These are phyloP conservation scores for Penicillium simplicissimum DNA, from an alignment of 495 filamentous ascomycete genomes.

Conservation along the genomic window DNA sequence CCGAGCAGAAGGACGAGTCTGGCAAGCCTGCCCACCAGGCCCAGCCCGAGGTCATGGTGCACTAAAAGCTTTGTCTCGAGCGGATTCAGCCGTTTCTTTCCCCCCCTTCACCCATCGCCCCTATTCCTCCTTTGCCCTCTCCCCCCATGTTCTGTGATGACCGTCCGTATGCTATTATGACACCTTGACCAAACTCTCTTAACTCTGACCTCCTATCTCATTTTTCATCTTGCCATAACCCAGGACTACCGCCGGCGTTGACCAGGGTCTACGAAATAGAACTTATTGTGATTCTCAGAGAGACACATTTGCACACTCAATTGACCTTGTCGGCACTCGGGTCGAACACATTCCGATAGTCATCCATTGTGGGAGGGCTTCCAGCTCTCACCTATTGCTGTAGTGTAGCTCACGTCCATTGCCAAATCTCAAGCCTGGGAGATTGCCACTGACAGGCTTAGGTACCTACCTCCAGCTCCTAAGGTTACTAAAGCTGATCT, in stretches of 20 bases:
- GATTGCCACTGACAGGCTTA: no score
- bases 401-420: neutral
- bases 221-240: conserved; percentile 11
- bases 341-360: neutral
- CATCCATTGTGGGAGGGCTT: conserved; percentile 2
- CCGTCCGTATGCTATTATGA: conserved; percentile 40
- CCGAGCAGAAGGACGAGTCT: conserved; percentile 44
- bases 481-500: no score
- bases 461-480: no score
- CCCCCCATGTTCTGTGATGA: conserved; percentile 18
- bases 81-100: neutral
- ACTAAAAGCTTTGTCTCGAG: conserved; percentile 31
- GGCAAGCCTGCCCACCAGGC: conserved; percentile 40
- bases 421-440: neutral
- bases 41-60: conserved; percentile 55
- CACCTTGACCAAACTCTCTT: conserved; percentile 15
- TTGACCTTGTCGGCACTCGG: neutral
- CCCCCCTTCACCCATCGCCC: neutral
- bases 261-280: conserved; percentile 37
- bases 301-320: neutral
- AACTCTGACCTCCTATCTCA: neutral
- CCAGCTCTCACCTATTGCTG: no score
- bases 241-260: conserved; percentile 21
- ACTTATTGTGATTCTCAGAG: conserved; percentile 18
- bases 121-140: conserved; percentile 4